Conservation (phyloP, 495 filamentous ascomycete species). For the Penicillium ucsense region DNA sequence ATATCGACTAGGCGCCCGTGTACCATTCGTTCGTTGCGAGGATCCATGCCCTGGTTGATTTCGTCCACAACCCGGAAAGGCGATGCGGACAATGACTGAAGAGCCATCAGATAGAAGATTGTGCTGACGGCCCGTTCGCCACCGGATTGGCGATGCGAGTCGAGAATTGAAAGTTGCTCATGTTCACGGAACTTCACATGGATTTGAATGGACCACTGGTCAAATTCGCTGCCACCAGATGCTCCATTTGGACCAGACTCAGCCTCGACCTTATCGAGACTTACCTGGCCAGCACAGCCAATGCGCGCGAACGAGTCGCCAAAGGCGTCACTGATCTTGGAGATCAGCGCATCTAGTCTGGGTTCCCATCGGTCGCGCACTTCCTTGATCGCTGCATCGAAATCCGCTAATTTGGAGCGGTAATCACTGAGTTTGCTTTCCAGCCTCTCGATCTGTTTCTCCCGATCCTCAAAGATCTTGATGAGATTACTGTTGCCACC, state of each 20-base stretch:
- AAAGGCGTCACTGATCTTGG: constrained; percentile 80
- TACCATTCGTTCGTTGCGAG: constrained; percentile 93
- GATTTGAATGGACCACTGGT: constrained; percentile 89
- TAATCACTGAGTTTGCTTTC: constrained; percentile 37
- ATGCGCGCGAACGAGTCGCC: constrained; percentile 86
- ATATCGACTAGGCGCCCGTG: constrained; percentile 95
- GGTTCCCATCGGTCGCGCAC: constrained; percentile 70
- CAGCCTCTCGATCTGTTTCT: constrained; percentile 46
- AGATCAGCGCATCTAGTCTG: constrained; percentile 63
- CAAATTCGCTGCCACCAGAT: constrained; percentile 68
- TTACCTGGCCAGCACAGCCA: constrained; percentile 88
- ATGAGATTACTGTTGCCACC: constrained; percentile 71
- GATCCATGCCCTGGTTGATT: constrained; percentile 99
- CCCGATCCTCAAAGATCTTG: constrained; percentile 66
- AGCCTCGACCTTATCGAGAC: constrained; percentile 41
- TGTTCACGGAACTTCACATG: constrained; percentile 86
- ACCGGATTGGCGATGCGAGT: constrained; percentile 89
- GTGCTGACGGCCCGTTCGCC: constrained; percentile 94
- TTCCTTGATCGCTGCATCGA: constrained; percentile 47
- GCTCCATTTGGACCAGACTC: constrained; percentile 27
- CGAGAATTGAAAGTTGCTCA: constrained; percentile 73
- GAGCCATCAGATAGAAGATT: constrained; percentile 98
- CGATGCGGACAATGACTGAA: constrained; percentile 85
- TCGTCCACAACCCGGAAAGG: constrained; percentile 99
- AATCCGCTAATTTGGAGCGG: constrained; percentile 35